phyloP scores from a whole-genome alignment of 495 filamentous ascomycete genomes.

The Podospora australis region DNA sequence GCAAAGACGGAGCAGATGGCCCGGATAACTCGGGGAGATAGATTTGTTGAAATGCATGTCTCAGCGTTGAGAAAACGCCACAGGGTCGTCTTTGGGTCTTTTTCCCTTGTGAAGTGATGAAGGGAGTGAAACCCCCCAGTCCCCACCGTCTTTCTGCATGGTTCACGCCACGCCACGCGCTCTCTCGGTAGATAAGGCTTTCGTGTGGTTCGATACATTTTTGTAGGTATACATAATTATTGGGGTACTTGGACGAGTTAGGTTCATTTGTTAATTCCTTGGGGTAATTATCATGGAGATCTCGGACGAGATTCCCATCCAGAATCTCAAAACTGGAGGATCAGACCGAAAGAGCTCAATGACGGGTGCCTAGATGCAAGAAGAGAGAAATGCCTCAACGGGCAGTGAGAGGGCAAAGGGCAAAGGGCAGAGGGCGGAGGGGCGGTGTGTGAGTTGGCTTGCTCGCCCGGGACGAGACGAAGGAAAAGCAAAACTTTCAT shows the following conservation, averaged over 20 bases:
- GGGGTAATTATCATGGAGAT: background rate
- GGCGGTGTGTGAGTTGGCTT: slow-evolving; percentile 1
- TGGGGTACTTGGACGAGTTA: background rate
- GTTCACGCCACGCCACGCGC: background rate
- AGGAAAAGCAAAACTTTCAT: background rate
- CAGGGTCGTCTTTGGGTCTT: background rate
- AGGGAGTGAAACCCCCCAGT: background rate
- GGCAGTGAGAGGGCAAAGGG: no score
- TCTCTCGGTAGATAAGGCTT: background rate
- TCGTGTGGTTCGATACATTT: no score
- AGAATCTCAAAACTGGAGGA: background rate
- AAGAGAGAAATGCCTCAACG: slow-evolving; percentile 2
- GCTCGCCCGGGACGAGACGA: background rate
- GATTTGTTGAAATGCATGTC: no score
- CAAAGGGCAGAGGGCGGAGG: no score
- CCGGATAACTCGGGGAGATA: no score
- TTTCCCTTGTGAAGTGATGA: background rate
- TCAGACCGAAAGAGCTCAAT: background rate
- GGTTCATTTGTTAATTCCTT: background rate
- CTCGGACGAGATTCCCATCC: background rate
- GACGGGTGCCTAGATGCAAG: background rate
- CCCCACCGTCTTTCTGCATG: no score
- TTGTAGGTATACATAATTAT: no score
- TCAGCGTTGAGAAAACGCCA: no score
- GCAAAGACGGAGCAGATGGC: no score